Evolutionary conservation across 2,329 filamentous ascomycete species (phyloP).

Genomic region (Tolypocladium inflatum): DNA sequence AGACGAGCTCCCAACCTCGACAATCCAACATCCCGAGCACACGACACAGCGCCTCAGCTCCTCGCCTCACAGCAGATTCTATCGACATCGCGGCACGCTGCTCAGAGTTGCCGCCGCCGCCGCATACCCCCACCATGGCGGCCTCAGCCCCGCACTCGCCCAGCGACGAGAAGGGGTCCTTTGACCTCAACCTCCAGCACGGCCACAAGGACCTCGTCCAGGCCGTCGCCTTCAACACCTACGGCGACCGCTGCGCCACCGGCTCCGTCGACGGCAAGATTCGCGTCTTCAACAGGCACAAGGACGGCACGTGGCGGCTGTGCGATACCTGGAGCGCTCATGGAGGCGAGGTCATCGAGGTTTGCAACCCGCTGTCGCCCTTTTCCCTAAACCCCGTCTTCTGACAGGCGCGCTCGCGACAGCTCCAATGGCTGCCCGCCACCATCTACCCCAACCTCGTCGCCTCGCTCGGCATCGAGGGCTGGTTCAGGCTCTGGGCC

Average conservation of each 20-base stretch:
- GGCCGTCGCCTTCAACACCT: slow-evolving; percentile 81
- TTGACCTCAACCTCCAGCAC: slow-evolving; percentile 57
- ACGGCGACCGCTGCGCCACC: slow-evolving; percentile 84
- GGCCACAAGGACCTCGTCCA: slow-evolving; percentile 74
- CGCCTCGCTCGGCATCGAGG: slow-evolving; percentile 81
- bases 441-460: slow-evolving; percentile 80
- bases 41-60: background rate
- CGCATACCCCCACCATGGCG: slow-evolving; percentile 12
- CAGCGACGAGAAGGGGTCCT: slow-evolving; percentile 35
- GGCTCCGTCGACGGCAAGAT: slow-evolving; percentile 89
- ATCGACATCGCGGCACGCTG: background rate
- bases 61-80: background rate
- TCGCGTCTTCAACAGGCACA: slow-evolving; percentile 80
- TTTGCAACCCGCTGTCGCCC: slow-evolving; percentile 26
- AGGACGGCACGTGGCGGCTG: slow-evolving; percentile 66
- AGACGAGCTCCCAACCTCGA: background rate
- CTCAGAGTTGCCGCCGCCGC: background rate
- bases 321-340: slow-evolving; percentile 87
- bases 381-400: background rate
- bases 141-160: slow-evolving; percentile 23
- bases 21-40: background rate
- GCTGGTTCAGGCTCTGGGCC: slow-evolving; percentile 84
- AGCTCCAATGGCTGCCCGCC: slow-evolving; percentile 91
- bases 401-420: background rate
- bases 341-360: slow-evolving; percentile 81